Evolutionary conservation across 306 rosid genomes (phyloP), one percentile per base, ranked within the genome.

Genomic region (Elaeagnus macrophylla): DNA sequence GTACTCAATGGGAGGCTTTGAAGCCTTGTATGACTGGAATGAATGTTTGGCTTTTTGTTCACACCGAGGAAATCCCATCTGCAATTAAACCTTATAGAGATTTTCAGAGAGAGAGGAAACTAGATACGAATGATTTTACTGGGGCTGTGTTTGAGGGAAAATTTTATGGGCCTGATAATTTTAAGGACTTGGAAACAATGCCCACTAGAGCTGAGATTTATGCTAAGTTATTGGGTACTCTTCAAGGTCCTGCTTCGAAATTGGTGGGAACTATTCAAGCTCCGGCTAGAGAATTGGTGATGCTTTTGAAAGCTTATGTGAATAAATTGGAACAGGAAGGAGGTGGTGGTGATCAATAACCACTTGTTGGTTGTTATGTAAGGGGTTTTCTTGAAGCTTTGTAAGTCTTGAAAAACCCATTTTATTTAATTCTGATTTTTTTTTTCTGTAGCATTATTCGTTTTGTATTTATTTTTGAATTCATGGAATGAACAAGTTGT

Each of bases 31-130:
- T 91, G 97, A 91, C 59, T 54, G 97, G 97, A 2, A 90, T 90
- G 97, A 91, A 91, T 32, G 91, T 74, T 8, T 90, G 97, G 97
- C 73, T 91, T 14, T 91, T 91, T 32, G 89, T 91, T n/a, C 97
- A 86, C 66, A 69, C 81, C 4, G 96, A 91, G 70, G 97, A 91
- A 59, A 86, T 91, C 12, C 97, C 96, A 1, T 51, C 86, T 0
- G 93, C 97, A 1, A 64, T 91, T 41, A 91, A 91, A 18, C 97
- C 97, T 6, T 86, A 80, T 25, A 64, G 97, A 64, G 80, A 76
- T 2, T 91, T 86, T 55, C 97, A 91, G 82, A 86, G 75, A 75
- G 95, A 86, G 78, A 69, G 63, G 71, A 91, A 84, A 78, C 86
- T 91, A 10, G 93, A 83, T 39, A 84, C 71, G 19, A 91, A 84